Evolutionary conservation across 2,329 filamentous ascomycete species (phyloP).

Genomic region (Orbilia blumenaviensis): DNA sequence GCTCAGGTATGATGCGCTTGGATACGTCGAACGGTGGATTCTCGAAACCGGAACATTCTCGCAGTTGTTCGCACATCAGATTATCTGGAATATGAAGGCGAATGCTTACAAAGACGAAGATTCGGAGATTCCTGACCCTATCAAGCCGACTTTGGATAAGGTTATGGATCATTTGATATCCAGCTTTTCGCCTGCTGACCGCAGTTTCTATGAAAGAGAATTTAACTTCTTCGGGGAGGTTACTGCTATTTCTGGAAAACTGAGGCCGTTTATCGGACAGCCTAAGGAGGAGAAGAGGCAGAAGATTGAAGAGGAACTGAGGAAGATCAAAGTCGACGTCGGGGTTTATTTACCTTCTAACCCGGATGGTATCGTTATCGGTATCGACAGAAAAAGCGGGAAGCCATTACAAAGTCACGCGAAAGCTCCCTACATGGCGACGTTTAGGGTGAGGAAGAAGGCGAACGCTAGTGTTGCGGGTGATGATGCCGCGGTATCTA

Average conservation of each 20-base stretch:
- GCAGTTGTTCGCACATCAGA: conserved; percentile 98
- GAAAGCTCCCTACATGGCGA: conserved; percentile 98
- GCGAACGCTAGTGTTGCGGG: conserved; percentile 63
- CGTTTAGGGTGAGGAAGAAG: conserved; percentile 92
- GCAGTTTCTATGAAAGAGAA: conserved; percentile 88
- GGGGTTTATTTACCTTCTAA: conserved; percentile 98
- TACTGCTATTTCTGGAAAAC: conserved; percentile 91
- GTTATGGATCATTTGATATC: conserved; percentile 85
- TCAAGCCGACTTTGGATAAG: conserved; percentile 91
- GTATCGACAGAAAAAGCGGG: conserved; percentile 96
- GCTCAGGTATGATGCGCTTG: conserved; percentile 87
- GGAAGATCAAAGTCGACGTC: conserved; percentile 95
- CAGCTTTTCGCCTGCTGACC: conserved; percentile 81
- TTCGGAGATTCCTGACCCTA: conserved; percentile 83
- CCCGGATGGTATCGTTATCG: conserved; percentile 94
- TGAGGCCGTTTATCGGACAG: conserved; percentile 90
- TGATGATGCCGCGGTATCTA: conserved; percentile 55
- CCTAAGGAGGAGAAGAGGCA: conserved; percentile 97
- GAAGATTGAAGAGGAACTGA: conserved; percentile 97
- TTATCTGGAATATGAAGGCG: conserved; percentile 99
- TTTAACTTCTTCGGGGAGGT: conserved; percentile 99
- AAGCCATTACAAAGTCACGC: conserved; percentile 98
- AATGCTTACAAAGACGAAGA: conserved; percentile 99
- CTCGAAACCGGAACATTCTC: conserved; percentile 96
- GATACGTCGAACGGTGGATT: conserved; percentile 96